Evolutionary conservation across 2,329 filamentous ascomycete species (phyloP), one percentile per base, ranked within the genome.

Genomic region (Tolypocladium tundrense): DNA sequence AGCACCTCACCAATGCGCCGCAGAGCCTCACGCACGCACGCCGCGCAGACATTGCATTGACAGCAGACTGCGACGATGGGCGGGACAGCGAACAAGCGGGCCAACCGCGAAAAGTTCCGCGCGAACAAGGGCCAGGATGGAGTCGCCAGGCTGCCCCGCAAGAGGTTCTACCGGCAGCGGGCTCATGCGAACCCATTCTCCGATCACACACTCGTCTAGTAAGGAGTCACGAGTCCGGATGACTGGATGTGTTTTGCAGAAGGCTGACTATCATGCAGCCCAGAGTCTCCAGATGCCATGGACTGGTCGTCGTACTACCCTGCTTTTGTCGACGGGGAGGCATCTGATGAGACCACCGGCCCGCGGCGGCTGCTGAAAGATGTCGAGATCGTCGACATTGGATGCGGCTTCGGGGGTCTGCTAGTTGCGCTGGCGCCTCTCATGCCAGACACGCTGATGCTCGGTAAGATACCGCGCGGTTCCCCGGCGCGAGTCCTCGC

Each of bases 171-270:
- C 73, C 85, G 94, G 58, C 94, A 99, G 74, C 84, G 94, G 72
- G 94, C 94, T 42, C 94, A 99, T 76, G 94, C 94, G 62, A 99
- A 99, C 76, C 92, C 93, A 8, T 99, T 99, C 75, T 97, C 93
- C 3, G 94, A 99, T 68, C 94, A 99, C 77, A 79, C 84, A 59
- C 79, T 99, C 70, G 80, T 82, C 67, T 99, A 99, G 94, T 96
- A 82, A 59, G 48, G 48, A 51, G 16, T 9, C 45, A n/a, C n/a
- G 14, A n/a, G 27, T 6, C n/a, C n/a, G n/a, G n/a, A 21, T 50
- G 13, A 1, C 2, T 19, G 9, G 16, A 9, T 11, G 16, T 3
- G 4, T 35, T n/a, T 13, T 14, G 9, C 48, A 21, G 31, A 33
- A 13, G 4, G 27, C 7, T 51, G 48, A 51, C 48, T 48, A 13